Percentiles rank a stretch among this genome's conserved stretches.
Evolutionary conservation across 108 stramenopile genomes (phyloP).

Genomic region (Stephanodiscus triporus): DNA sequence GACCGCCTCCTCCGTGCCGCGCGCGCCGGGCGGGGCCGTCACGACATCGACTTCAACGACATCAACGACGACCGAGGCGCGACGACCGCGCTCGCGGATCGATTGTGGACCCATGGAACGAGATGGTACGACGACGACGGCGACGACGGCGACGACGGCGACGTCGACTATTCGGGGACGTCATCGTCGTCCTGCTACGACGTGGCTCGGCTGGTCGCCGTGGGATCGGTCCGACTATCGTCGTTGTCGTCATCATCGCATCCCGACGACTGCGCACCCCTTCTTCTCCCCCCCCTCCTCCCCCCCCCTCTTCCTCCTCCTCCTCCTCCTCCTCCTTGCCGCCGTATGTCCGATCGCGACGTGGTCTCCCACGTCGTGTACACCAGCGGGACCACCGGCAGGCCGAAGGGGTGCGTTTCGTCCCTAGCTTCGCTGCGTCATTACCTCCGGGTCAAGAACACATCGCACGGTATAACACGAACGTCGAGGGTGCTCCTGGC

Average conservation of each 20-base stretch:
- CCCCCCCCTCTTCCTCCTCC: neutral
- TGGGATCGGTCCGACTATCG: conserved; percentile 12
- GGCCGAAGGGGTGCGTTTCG: conserved; percentile 90
- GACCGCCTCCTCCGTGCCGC: neutral
- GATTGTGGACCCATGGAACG: too few species aligned
- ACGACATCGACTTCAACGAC: too few species aligned
- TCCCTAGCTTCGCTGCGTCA: conserved; percentile 63
- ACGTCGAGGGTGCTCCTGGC: conserved; percentile 72
- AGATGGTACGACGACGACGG: too few species aligned
- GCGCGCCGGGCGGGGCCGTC: too few species aligned
- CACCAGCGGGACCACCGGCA: conserved; percentile 95
- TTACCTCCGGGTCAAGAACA: conserved; percentile 73
- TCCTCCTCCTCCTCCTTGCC: neutral
- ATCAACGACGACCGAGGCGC: too few species aligned
- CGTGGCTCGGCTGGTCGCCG: conserved; percentile 31
- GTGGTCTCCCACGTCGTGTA: conserved; percentile 85
- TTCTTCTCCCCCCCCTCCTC: neutral
- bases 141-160: neutral
- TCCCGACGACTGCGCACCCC: too few species aligned
- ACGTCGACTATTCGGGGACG: neutral
- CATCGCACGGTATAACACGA: conserved; percentile 50
- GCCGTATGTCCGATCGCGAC: neutral
- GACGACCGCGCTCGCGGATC: too few species aligned
- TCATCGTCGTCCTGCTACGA: conserved; percentile 15
- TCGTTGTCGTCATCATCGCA: too few species aligned